Evolutionary conservation across 768 basidiomycete species (phyloP), one percentile per base, ranked within the genome.

Genomic region (Trametes cubensis): DNA sequence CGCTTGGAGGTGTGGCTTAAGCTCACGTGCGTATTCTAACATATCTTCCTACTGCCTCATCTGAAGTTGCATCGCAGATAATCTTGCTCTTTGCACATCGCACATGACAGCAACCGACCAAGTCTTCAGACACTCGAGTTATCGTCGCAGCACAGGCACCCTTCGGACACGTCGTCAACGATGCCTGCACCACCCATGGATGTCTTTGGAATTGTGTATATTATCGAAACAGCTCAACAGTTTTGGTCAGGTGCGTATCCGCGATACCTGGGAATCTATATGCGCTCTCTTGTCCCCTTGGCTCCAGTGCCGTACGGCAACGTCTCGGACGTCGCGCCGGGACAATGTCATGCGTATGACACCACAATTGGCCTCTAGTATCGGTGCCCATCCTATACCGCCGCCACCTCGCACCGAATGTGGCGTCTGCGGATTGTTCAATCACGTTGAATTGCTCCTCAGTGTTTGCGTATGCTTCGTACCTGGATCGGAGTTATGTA

Each of bases 211-310:
- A 89, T 93, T 62, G 85, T 87, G 26, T 95, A 94, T 75, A 81
- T 89, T 62, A 87, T 95, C 66, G 87, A 90, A 66, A 89, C 85
- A 58, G 84, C 90, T 46, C 91, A 90, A 66, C 91, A 94, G 74
- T 95, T 94, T 73, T 95, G 93, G 92, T 87, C 90, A 68, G 92
- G 92, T 94, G 70, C 65, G 89, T 72, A 45, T 34, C 34, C 10
- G 34, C 34, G 34, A 34, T 34, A 5, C 10, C 5, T 34, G 34
- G 6, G 11, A 7, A 2, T 34, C 34, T 34, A 6, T 56, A 51
- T 49, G 58, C 55, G 54, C 40, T 47, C 14, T 38, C 34, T 25
- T 6, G 28, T 8, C 28, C 15, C 30, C 28, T 15, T 23, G 23
- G 20, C 21, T 20, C 70, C 48, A 48, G 26, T 45, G 51, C 40